Evolutionary conservation across 441 rosid genomes (phyloP).

Genomic region (Gossypium trilobum): DNA sequence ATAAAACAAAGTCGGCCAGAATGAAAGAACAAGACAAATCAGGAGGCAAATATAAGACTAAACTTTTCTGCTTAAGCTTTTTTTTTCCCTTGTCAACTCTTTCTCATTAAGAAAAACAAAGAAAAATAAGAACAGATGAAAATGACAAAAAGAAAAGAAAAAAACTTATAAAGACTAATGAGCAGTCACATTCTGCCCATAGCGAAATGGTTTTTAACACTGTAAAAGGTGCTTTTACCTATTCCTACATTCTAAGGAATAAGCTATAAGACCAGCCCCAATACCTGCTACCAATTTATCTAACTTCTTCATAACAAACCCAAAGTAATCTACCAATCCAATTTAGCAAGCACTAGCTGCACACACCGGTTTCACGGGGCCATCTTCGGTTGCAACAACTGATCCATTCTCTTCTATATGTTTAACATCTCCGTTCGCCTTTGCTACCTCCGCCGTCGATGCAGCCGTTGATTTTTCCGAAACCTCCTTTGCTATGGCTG

Average conservation of each 20-base stretch:
- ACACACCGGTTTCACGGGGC: conserved; percentile 19
- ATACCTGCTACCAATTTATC: background rate
- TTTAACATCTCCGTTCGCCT: conserved; percentile 33
- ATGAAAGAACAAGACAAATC: background rate
- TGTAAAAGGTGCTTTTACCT: background rate
- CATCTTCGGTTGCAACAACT: conserved; percentile 17
- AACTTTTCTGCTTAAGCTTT: background rate
- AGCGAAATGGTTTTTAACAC: background rate
- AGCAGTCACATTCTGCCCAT: background rate
- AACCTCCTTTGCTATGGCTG: conserved; percentile 16
- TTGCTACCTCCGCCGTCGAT: conserved; percentile 7
- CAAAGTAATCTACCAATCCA: background rate
- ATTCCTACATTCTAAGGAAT: background rate
- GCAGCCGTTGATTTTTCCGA: conserved; percentile 14
- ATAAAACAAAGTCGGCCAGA: too few relatives aligned
- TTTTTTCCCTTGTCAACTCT: background rate
- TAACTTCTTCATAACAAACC: background rate
- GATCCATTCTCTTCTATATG: conserved; percentile 28
- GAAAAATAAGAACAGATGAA: background rate
- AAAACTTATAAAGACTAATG: background rate
- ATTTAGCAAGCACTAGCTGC: conserved; percentile 43
- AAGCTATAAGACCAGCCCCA: background rate
- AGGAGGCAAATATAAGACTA: background rate
- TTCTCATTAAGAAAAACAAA: background rate
- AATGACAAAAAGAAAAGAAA: background rate